A percentile compares a stretch with the other conserved stretches of the same genome.
These are phyloP conservation scores for Colletotrichum sojae DNA, from an alignment of 2,329 filamentous ascomycete genomes.

Conservation along the genomic window DNA sequence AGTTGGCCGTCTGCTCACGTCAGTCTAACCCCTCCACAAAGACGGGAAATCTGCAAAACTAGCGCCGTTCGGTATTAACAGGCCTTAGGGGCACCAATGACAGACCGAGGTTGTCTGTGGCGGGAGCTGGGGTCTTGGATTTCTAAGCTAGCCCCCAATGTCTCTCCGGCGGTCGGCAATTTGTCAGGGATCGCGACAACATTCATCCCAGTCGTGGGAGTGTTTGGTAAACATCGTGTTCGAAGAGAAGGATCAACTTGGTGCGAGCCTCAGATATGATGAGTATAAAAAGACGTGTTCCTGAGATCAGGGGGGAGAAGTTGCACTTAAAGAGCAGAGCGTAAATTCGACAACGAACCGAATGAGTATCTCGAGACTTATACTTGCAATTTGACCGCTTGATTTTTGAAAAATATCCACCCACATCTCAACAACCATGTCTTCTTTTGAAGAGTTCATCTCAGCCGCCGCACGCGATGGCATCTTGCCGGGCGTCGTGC, in stretches of 20 bases:
- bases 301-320: background rate
- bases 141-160: background rate
- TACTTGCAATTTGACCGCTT: background rate
- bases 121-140: no score
- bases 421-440: slow-evolving; percentile 13
- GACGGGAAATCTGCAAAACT: no score
- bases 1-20: no score
- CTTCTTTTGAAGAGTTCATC: slow-evolving; percentile 34
- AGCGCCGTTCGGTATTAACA: no score
- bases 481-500: slow-evolving; percentile 34
- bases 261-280: background rate
- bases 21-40: no score
- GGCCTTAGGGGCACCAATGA: no score
- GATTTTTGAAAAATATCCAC: background rate
- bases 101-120: no score
- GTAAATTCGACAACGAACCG: background rate
- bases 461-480: slow-evolving; percentile 28
- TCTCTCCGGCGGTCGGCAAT: background rate
- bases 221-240: background rate
- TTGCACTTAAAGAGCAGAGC: background rate
- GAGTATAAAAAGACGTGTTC: background rate
- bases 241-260: background rate
- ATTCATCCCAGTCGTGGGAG: background rate
- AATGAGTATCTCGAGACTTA: background rate
- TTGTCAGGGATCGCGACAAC: background rate